Conservation (phyloP, 805 yeast genomes). For the Tanozyma kutaoensis region DNA sequence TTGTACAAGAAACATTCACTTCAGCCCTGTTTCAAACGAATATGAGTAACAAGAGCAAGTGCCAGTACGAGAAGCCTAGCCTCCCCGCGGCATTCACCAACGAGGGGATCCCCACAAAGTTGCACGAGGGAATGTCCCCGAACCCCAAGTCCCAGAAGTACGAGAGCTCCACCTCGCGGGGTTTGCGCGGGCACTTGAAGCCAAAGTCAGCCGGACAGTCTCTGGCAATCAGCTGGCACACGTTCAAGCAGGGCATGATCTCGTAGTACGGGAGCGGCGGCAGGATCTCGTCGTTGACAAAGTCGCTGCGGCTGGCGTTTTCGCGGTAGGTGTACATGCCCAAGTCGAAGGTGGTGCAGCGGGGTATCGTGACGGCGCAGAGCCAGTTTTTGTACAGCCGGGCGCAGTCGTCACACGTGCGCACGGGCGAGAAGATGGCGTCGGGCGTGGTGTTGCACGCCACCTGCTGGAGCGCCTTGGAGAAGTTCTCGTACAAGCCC, state of each 20-base stretch:
- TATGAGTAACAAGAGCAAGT: no score
- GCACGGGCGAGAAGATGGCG: constrained; percentile 59
- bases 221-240: constrained; percentile 66
- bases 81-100: background rate
- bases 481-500: constrained; percentile 47
- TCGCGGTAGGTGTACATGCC: constrained; percentile 33
- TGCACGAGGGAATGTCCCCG: constrained; percentile 18
- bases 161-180: constrained; percentile 20
- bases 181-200: constrained; percentile 55
- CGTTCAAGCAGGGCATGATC: constrained; percentile 73
- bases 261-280: constrained; percentile 60
- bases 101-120: constrained; percentile 5
- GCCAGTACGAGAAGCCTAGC: no score
- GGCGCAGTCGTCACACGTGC: constrained; percentile 63
- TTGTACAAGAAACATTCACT: no score
- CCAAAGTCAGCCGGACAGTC: constrained; percentile 74
- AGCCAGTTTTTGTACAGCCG: constrained; percentile 73
- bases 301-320: constrained; percentile 44
- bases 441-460: constrained; percentile 62
- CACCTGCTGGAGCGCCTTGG: constrained; percentile 61
- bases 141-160: constrained; percentile 27
- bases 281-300: constrained; percentile 35
- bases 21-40: no score
- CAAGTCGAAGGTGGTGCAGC: constrained; percentile 50
- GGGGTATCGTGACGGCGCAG: constrained; percentile 77